Conservation (phyloP, 176 grass and related monocot genomes). For the Saccharum spontaneum region DNA sequence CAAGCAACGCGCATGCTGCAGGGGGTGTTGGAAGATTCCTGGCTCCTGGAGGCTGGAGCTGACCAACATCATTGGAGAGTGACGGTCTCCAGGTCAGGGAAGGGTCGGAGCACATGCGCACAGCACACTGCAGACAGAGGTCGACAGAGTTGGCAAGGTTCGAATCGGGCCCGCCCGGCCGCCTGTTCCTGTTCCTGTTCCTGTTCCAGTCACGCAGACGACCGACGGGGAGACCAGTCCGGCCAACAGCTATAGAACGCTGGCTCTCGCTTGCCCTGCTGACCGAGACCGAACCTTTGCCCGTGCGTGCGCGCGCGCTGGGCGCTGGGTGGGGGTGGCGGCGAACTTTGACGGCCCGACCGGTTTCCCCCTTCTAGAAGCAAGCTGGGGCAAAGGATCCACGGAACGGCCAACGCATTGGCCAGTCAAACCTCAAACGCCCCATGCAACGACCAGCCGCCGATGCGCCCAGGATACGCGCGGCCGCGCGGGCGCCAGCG, state of each 20-base stretch:
- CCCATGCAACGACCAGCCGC: constrained; percentile 30
- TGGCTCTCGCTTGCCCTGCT: neutral
- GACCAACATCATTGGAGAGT: neutral
- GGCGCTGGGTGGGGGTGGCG: neutral
- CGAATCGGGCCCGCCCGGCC: neutral
- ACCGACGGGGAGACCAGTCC: neutral
- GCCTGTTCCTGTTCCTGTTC: neutral
- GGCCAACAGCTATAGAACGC: neutral
- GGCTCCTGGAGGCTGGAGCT: too few relatives aligned
- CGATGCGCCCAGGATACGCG: neutral
- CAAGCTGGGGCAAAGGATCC: neutral
- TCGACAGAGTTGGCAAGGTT: neutral
- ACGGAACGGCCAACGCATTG: neutral
- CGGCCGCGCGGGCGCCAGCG: too few relatives aligned
- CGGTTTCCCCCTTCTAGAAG: constrained; percentile 34
- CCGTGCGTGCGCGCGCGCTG: neutral
- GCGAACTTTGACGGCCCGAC: constrained; percentile 4
- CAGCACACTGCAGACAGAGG: too few relatives aligned
- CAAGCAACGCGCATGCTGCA: too few relatives aligned
- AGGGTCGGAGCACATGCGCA: too few relatives aligned
- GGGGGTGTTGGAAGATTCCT: neutral
- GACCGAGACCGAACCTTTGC: constrained; percentile 7
- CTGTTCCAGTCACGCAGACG: neutral
- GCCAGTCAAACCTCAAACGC: neutral
- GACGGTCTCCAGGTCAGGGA: neutral